Base-by-base conservation (phyloP, 1,284 basidiomycete species). In the Wolfiporia cocos region DNA sequence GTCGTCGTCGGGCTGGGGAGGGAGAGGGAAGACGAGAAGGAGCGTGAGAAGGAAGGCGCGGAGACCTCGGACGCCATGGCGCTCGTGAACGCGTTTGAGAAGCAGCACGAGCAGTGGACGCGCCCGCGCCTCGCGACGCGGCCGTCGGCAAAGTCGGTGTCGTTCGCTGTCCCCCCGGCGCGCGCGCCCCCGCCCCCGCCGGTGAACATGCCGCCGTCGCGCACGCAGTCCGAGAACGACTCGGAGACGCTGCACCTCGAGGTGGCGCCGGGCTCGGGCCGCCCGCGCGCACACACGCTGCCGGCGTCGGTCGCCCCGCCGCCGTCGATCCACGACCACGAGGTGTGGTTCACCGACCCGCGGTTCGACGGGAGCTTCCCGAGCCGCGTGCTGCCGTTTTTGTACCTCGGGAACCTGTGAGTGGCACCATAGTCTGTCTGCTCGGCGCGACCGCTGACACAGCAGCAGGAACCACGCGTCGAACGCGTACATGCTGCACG, bases 341-440 rank as follows among this genome's bases (percentile, higher is more conserved):
- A 86, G 61, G 73, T 81, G 9, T 98, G 94, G 94, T 96, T 97
- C 65, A 85, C 92, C 54, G 90, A 93, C 62, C 74, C 80, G 29
- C 69, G 89, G 46, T 99, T 98, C 61, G 93, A 99, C 58, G 94
- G 94, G 20, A 91, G 88, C 51, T 94, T 99, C 68, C 94, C 95
- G 5, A 93, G 89, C 56, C 77, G 93, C 23, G 93, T 99, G 50
- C 64, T 97, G 47, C 91, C 92, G 31, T 95, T 92, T 69, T 73
- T 99, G 56, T 99, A 98, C 67, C 78, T 99, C 35, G 94, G 95
- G 41, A 97, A 97, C 63, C 61, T 96, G 86, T 90, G 58, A 63
- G 87, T 79, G n/a, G n/a, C n/a, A 12, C 49, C 45, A 44, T 45
- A 47, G 44, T 37, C 40, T 44, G 37, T 42, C 42, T 33, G 20